Evolutionary conservation across 2,329 filamentous ascomycete genomes (phyloP), one percentile per base, ranked within the genome.

Genomic region (Pseudodiploospora longispora): DNA sequence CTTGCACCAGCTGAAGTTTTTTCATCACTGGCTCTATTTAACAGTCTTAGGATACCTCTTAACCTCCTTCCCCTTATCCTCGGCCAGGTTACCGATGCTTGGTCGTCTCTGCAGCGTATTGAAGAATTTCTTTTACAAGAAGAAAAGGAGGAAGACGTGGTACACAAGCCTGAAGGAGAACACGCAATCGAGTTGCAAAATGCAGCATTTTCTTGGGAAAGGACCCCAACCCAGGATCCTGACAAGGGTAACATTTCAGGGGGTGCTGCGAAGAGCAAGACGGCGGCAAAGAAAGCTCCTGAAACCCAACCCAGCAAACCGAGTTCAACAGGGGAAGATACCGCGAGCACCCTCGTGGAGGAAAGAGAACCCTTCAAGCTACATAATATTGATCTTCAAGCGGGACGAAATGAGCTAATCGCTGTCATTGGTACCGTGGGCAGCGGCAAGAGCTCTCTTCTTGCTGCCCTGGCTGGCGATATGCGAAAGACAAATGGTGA

Each of bases 11-110:
- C 89, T 0, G 72, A 82, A 27, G 77, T 97, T 32, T 97, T 98
- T 68, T 96, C 91, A 0, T 97, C 91, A 0, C 74, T 97, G 10
- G 91, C 91, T 0, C 68, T 97, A 6, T 98, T 97, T 75, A 97
- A 97, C 62, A 82, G 85, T 5, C 74, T 98, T 36, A 82, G 93
- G 36, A 79, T 96, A 63, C 93, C 93, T 1, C 75, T 98, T 42
- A 97, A 95, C 58, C 66, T 96, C 56, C 71, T 97, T 2, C 91
- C 91, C 0, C 67, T 95, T 50, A 86, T 96, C 36, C 82, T 97
- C 53, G 87, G 89, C 30, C 89, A 95, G 61, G 80, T 89, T 1
- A 87, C 90, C 10, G 93, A 98, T 65, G 93, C 89, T 1, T 89
- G 84, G 72, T 84, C 85, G 1, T 95, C 90, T 0, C 58, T 96